Evolutionary conservation across 805 yeast genomes (phyloP), one percentile per base, ranked within the genome.

Genomic region (Yamadazyma akitaensis): DNA sequence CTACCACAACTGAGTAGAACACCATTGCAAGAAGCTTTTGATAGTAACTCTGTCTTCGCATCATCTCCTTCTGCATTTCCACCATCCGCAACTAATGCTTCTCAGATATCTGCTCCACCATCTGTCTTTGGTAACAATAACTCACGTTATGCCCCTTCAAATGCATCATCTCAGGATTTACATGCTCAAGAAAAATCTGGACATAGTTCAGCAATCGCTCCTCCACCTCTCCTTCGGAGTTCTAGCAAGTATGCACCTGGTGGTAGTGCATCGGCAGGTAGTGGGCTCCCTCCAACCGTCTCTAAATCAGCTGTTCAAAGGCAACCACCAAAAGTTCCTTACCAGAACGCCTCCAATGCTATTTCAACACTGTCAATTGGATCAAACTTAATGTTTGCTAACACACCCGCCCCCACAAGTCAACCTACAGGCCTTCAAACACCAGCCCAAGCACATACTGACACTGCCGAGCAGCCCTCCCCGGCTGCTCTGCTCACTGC

Each of bases 151-250:
- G 60, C 60, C 2, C 60, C 63, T 3, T 56, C 63, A 4, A 58
- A 57, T 41, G 60, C 60, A 2, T 61, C 63, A 1, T 56, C 63
- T 5, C 61, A 47, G 54, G 52, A 52, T 37, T 48, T 55, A 18
- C 37, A 33, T 16, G 32, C 31, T 31, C 21, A 12, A 26, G 43
- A 40, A 9, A 7, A 13, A 12, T 35, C 40, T 13, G 25, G 25
- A 1, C 28, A 37, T 5, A 19, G 18, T 2, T 37, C 17, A 13
- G 38, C 18, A n/a, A 25, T 47, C 3, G 38, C 30, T 10, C 44
- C 44, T 12, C 51, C 54, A 10, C 51, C 52, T 9, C 42, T 44
- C 43, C 38, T 37, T 5, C 43, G 48, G 38, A 10, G 41, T 7
- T n/a, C 40, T 8, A 41, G 49, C 30, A 53, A 49, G 40, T 51